Conservation (phyloP, 768 basidiomycete genomes). For the Lactifluus volemus region DNA sequence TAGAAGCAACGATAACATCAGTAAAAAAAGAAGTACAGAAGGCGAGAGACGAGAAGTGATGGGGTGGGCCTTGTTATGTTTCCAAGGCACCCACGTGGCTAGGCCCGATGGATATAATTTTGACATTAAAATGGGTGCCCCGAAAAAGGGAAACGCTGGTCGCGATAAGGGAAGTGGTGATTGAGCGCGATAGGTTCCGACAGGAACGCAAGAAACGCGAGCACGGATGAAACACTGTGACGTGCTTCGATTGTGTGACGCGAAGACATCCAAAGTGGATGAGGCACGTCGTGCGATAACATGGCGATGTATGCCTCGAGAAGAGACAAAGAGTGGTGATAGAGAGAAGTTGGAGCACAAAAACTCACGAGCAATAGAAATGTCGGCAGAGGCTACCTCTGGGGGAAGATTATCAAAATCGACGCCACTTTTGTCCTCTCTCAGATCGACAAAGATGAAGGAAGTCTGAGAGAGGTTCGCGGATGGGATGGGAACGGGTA, state of each 20-base stretch:
- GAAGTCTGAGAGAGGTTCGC: conserved; percentile 21
- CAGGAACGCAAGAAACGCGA: conserved; percentile 1
- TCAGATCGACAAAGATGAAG: conserved; percentile 17
- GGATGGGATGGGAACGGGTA: conserved; percentile 20
- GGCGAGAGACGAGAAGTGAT: conserved; percentile 1
- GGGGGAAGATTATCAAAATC: conserved; percentile 23
- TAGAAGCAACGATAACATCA: neutral
- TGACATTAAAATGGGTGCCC: neutral
- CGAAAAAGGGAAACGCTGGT: conserved; percentile 1
- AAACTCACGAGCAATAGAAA: conserved; percentile 28
- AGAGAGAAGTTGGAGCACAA: conserved; percentile 5
- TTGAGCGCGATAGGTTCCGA: neutral
- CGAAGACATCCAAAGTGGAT: neutral
- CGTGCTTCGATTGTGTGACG: neutral
- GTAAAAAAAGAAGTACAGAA: neutral
- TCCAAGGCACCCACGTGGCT: conserved; percentile 8
- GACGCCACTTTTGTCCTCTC: conserved; percentile 6
- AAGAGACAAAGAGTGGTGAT: neutral
- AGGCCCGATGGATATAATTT: neutral
- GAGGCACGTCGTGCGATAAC: neutral
- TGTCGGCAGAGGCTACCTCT: conserved; percentile 27
- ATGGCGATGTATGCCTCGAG: neutral
- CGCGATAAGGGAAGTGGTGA: neutral
- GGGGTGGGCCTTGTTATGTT: neutral
- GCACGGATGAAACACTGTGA: neutral